These are phyloP conservation scores for Blastocystis sp. DNA, from an alignment of 352 stramenopile species.

Conservation along the genomic window DNA sequence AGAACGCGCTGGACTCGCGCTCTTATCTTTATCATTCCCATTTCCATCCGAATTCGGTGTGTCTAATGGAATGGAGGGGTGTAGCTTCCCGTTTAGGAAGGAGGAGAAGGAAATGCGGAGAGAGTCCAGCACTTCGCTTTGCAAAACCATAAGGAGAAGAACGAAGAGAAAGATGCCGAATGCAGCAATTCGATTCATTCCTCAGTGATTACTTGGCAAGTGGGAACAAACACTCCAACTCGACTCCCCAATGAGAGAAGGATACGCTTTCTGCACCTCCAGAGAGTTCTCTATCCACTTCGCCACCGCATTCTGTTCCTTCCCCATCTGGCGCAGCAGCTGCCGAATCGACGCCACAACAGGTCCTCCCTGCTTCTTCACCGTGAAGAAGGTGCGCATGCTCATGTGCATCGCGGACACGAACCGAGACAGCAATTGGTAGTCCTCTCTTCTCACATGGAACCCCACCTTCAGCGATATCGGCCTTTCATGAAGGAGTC, in stretches of 20 bases:
- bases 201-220: neutral
- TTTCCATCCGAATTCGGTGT: neutral
- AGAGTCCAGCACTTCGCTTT: no score
- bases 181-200: neutral
- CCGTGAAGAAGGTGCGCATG: neutral
- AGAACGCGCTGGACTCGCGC: neutral
- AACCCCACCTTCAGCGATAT: neutral
- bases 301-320: no score
- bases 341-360: no score
- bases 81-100: neutral
- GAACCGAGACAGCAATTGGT: neutral
- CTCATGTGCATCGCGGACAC: neutral
- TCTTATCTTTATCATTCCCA: neutral
- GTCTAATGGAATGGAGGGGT: neutral
- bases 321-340: no score
- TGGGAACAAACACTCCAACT: neutral
- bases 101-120: neutral
- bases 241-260: neutral
- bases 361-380: neutral
- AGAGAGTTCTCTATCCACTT: neutral
- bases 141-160: neutral
- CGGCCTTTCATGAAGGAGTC: neutral
- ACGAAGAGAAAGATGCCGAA: neutral
- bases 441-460: neutral
- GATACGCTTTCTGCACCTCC: neutral